These are phyloP conservation scores for Leptographium procerum DNA, from an alignment of 2,329 filamentous ascomycete species.

Conservation along the genomic window DNA sequence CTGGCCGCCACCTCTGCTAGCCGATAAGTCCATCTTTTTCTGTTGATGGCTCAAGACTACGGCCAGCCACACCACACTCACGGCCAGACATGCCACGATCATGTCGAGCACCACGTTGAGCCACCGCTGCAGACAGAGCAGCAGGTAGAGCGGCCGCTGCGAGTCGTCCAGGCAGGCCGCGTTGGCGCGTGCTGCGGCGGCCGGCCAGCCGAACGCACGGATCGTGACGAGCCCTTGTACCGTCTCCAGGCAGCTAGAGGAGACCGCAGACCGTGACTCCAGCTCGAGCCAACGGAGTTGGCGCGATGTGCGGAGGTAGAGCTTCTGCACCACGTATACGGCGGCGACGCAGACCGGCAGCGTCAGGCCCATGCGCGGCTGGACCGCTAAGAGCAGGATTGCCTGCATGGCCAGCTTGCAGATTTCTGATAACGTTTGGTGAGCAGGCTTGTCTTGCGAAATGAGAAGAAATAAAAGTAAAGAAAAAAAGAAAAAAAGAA, in stretches of 20 bases:
- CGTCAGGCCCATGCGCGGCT: conserved; percentile 31
- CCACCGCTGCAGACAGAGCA: conserved; percentile 41
- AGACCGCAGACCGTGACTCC: conserved; percentile 38
- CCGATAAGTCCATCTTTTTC: neutral
- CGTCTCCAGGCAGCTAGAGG: conserved; percentile 27
- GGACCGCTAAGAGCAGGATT: conserved; percentile 30
- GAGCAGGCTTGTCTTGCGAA: neutral
- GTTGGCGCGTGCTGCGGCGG: conserved; percentile 13
- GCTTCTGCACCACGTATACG: conserved; percentile 34
- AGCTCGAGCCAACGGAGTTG: conserved; percentile 45
- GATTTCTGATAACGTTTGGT: neutral
- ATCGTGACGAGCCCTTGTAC: conserved; percentile 32
- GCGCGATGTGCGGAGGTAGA: conserved; percentile 43
- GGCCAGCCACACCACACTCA: conserved; percentile 19
- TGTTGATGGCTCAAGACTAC: conserved; percentile 1
- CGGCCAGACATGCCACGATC: conserved; percentile 34
- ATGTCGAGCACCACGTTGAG: conserved; percentile 39
- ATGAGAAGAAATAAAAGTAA: no score
- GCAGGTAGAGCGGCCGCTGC: conserved; percentile 37
- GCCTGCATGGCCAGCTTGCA: conserved; percentile 21
- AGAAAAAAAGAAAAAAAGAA: conserved; percentile 9
- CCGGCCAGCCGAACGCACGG: conserved; percentile 34
- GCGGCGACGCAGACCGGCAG: conserved; percentile 32
- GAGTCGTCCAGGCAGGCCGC: conserved; percentile 27
- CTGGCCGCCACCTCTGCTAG: conserved; percentile 14